Evolutionary conservation across 2,329 filamentous ascomycete genomes (phyloP).

Genomic region (Beauveria medogensis): DNA sequence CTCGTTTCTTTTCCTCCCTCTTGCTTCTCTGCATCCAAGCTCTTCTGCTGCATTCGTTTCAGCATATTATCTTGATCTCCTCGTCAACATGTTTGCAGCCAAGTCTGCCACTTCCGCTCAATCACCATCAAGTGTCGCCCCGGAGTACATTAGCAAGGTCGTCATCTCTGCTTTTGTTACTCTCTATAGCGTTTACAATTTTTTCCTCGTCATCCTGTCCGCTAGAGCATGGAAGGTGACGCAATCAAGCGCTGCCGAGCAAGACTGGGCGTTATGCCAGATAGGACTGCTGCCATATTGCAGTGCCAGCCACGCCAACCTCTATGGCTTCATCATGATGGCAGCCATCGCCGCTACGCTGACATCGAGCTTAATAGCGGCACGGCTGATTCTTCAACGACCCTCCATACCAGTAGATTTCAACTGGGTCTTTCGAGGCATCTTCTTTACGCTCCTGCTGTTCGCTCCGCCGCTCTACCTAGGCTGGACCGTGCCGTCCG

Average conservation of each 20-base stretch:
- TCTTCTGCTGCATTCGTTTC: not conserved
- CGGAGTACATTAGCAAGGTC: constrained; percentile 6
- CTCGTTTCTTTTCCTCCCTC: not conserved
- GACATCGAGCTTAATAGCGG: constrained; percentile 12
- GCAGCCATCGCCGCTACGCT: constrained; percentile 13
- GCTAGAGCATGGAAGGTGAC: too few relatives aligned
- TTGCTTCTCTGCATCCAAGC: not conserved
- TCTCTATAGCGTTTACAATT: constrained; percentile 17
- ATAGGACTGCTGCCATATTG: too few relatives aligned
- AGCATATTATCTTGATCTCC: too few relatives aligned
- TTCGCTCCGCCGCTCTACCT: constrained; percentile 13
- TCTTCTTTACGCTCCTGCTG: constrained; percentile 18
- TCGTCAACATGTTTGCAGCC: not conserved
- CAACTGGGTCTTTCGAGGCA: constrained; percentile 19
- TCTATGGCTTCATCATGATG: constrained; percentile 17
- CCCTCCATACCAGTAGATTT: constrained; percentile 7
- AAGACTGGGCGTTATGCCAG: too few relatives aligned
- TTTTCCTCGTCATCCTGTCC: constrained; percentile 15
- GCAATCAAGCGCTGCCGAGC: too few relatives aligned
- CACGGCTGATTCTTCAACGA: constrained; percentile 11
- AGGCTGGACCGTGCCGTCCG: constrained; percentile 11
- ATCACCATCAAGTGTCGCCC: not conserved
- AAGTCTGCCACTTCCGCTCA: too few relatives aligned
- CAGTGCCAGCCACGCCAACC: constrained; percentile 5
- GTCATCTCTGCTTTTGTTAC: constrained; percentile 14